These are phyloP conservation scores for Cotoneaster glaucophyllus DNA, from an alignment of 306 rosid genomes.

Conservation along the genomic window DNA sequence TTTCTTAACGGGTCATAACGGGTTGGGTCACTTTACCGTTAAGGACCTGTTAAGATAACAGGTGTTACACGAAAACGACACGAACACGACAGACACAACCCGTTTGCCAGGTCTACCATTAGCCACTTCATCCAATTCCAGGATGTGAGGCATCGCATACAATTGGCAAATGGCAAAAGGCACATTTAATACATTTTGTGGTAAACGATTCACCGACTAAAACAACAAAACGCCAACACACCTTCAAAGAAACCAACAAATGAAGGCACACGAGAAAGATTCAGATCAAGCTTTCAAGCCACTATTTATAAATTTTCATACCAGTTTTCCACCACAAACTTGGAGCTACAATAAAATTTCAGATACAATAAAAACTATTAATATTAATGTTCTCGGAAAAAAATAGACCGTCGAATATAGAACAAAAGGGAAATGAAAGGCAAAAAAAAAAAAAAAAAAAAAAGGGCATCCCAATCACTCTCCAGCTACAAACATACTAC, in stretches of 20 bases:
- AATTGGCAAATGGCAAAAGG: background rate
- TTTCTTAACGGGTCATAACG: no score
- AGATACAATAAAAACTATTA: constrained; percentile 55
- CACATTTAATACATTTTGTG: background rate
- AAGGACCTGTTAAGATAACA: no score
- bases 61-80: no score
- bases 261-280: constrained; percentile 1
- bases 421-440: constrained; percentile 3
- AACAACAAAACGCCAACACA: background rate
- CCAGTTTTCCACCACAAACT: constrained; percentile 43
- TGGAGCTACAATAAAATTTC: constrained; percentile 43
- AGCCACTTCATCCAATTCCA: no score
- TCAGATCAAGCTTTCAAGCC: constrained; percentile 32
- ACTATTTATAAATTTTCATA: constrained; percentile 22
- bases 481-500: constrained; percentile 63
- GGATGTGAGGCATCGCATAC: no score
- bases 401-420: constrained; percentile 36
- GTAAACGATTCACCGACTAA: background rate
- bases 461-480: constrained; percentile 54
- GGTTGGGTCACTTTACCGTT: no score
- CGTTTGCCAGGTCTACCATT: no score
- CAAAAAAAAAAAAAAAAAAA: background rate
- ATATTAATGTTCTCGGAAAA: constrained; percentile 48
- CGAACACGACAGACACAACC: no score
- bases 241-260: background rate